phyloP scores from a whole-genome alignment of 768 basidiomycete species.

The Lyophyllum semitale region DNA sequence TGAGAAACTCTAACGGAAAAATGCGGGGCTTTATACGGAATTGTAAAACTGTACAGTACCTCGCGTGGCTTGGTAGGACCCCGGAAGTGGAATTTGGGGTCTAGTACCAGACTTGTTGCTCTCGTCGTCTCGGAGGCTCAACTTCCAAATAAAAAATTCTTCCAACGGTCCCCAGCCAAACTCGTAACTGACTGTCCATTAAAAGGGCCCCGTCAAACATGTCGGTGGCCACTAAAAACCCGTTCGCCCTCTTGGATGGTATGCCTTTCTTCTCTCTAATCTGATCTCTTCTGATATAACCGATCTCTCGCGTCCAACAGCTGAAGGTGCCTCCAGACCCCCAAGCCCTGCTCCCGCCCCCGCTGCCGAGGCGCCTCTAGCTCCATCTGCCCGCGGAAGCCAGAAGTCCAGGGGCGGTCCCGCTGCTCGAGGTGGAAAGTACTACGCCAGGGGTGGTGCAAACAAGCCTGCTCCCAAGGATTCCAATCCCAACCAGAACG shows the following conservation, averaged over 20 bases:
- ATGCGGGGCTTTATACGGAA: conserved; percentile 14
- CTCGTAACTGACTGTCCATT: conserved; percentile 28
- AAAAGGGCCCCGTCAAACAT: conserved; percentile 72
- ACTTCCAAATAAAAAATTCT: conserved; percentile 6
- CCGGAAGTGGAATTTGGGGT: conserved; percentile 32
- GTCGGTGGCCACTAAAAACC: conserved; percentile 91
- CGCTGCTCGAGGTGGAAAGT: conserved; percentile 66
- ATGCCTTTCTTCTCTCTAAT: conserved; percentile 10
- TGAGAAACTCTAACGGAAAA: conserved; percentile 19
- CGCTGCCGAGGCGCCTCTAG: conserved; percentile 32
- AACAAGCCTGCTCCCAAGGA: conserved; percentile 40
- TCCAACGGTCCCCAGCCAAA: conserved; percentile 10
- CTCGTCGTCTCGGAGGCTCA: conserved; percentile 6
- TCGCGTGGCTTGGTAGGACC: conserved; percentile 47
- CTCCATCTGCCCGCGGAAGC: conserved; percentile 40
- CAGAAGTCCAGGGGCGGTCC: conserved; percentile 57
- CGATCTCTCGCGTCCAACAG: conserved; percentile 21
- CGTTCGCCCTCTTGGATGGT: conserved; percentile 84
- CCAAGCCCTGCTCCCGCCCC: conserved; percentile 37
- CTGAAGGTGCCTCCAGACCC: conserved; percentile 52
- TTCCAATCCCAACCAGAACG: conserved; percentile 41
- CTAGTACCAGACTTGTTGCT: conserved; percentile 6
- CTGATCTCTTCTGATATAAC: conserved; percentile 16
- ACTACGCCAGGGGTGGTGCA: conserved; percentile 65
- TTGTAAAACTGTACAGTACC: conserved; percentile 51